Evolutionary conservation across 176 grass and related monocot genomes (phyloP).

Genomic region (Metroxylon sagu): DNA sequence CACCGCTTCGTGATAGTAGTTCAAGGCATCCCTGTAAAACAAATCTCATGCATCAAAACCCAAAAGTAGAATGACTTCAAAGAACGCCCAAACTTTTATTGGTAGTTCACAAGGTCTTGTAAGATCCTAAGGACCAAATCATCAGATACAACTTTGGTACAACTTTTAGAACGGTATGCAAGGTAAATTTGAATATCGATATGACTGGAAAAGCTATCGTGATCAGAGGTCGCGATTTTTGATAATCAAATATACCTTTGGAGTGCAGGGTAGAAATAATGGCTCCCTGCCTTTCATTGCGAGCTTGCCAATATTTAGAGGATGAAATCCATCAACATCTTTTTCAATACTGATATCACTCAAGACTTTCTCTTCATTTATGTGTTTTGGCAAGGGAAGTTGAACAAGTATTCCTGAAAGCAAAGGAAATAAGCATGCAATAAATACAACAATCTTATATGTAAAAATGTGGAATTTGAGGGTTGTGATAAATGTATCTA

Average conservation of each 20-base stretch:
- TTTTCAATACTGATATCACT: conserved; percentile 74
- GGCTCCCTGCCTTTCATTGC: conserved; percentile 97
- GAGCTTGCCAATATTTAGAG: conserved; percentile 91
- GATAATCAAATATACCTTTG: conserved; percentile 47
- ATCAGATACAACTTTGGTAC: too few relatives aligned
- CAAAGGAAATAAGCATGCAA: neutral
- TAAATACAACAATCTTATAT: too few relatives aligned
- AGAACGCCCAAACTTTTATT: too few relatives aligned
- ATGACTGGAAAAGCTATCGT: too few relatives aligned
- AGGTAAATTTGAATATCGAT: too few relatives aligned
- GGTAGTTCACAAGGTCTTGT: too few relatives aligned
- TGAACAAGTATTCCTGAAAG: conserved; percentile 80
- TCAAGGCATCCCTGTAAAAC: conserved; percentile 80
- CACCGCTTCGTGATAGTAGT: conserved; percentile 63
- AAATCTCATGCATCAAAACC: neutral
- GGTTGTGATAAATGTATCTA: too few relatives aligned
- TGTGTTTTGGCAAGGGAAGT: conserved; percentile 89
- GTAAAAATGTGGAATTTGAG: too few relatives aligned
- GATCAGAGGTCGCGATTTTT: neutral
- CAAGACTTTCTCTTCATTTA: conserved; percentile 84
- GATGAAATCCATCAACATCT: conserved; percentile 98
- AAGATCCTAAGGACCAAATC: too few relatives aligned
- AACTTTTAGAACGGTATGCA: too few relatives aligned
- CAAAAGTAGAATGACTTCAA: neutral
- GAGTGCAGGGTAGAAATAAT: conserved; percentile 73